Conservation (phyloP, 2,329 filamentous ascomycete species). For the Aspergillus quadricinctus region DNA sequence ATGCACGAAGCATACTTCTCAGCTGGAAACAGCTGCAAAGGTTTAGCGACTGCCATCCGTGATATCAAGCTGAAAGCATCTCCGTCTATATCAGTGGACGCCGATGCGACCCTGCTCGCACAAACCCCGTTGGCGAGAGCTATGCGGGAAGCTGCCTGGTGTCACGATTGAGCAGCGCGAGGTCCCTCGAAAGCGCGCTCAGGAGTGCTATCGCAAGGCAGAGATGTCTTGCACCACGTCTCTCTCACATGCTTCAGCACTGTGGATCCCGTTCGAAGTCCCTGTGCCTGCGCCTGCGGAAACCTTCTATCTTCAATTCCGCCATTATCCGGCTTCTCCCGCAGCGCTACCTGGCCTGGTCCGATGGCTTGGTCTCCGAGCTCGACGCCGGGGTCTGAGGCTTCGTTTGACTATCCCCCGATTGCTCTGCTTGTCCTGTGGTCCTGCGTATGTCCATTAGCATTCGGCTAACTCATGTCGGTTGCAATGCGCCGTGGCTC, state of each 20-base stretch:
- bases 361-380: background rate
- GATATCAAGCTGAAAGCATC: background rate
- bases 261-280: background rate
- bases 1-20: background rate
- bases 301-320: background rate
- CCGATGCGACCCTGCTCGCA: no score
- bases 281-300: background rate
- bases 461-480: background rate
- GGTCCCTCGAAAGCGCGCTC: background rate
- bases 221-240: background rate
- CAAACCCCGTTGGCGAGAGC: no score
- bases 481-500: background rate
- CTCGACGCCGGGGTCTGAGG: background rate
- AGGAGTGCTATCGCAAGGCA: background rate
- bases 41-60: background rate
- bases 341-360: background rate
- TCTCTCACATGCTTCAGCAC: background rate
- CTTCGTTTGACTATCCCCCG: background rate
- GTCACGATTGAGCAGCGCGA: background rate
- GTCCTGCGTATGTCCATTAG: background rate
- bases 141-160: background rate
- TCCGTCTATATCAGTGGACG: background rate
- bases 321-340: background rate
- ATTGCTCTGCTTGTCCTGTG: background rate
- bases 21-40: no score